Base-by-base conservation (phyloP, 768 basidiomycete genomes). In the Kwoniella dejecticola region DNA sequence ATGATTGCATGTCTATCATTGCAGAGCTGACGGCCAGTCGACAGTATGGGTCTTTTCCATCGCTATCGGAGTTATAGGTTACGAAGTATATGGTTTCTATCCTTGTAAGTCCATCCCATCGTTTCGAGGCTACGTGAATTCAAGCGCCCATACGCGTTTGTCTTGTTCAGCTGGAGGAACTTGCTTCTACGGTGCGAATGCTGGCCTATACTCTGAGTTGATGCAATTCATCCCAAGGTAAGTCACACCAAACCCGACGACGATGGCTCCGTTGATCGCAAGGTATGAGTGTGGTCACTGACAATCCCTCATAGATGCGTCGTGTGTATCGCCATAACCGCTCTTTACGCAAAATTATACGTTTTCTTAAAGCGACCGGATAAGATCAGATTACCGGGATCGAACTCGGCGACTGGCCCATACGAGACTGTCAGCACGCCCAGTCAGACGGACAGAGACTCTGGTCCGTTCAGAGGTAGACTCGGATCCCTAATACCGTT, bases 331-430 rank as follows among this genome's bases (percentile, higher is more conserved):
- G 44, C 60, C 52, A 75, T 80, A 60, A 66, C 68, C 23, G 57
- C 77, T 53, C 57, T 78, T 12, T 80, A 80, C 65, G 66, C 70
- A 36, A 58, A 69, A 38, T 66, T 80, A 1, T 80, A 75, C 63
- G 72, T 80, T 57, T 80, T 80, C 59, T 72, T 80, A 7, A 73
- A 76, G n/a, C 71, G 79, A 38, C 79, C 79, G 0, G 79, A 80
- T 65, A 73, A 72, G 54, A 78, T 80, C 52, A 66, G 76, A 19
- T 63, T 73, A 24, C 65, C 64, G 4, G 68, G 69, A 40, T 73
- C 77, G 1, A 66, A 60, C 21, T 60, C 58, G 21, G 19, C 40
- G 15, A 60, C 52, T n/a, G 47, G 29, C 12, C 26, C 21, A 8
- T 60, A 65, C 49, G 58, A 60, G 23, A 49, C 52, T 7, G 61